These are phyloP conservation scores for Sungouiella blattae DNA, from an alignment of 805 yeast genomes.

Conservation along the genomic window DNA sequence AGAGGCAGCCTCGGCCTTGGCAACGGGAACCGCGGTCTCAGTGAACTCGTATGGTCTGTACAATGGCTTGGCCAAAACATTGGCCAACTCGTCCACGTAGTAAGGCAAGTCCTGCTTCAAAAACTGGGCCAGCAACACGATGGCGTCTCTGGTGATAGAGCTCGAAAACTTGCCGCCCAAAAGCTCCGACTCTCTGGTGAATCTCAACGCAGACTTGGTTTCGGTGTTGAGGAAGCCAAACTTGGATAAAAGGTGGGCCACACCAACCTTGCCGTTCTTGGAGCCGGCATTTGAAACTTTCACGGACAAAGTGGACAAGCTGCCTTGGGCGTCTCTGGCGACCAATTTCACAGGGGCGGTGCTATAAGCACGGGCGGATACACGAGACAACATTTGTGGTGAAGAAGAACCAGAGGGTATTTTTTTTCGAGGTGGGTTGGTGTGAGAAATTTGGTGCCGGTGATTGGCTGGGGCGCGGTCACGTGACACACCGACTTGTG, in stretches of 20 bases:
- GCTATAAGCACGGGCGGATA: constrained; percentile 40
- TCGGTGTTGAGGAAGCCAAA: constrained; percentile 81
- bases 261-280: constrained; percentile 69
- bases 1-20: constrained; percentile 56
- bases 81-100: constrained; percentile 81
- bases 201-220: constrained; percentile 82
- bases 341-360: constrained; percentile 45
- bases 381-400: constrained; percentile 38
- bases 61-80: constrained; percentile 63
- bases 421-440: constrained; percentile 3
- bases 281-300: constrained; percentile 83
- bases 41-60: constrained; percentile 80
- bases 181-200: constrained; percentile 91
- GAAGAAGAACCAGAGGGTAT: constrained; percentile 4
- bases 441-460: constrained; percentile 16
- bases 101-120: constrained; percentile 86
- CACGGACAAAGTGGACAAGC: constrained; percentile 73
- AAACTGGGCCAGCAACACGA: constrained; percentile 77
- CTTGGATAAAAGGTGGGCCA: constrained; percentile 80
- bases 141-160: constrained; percentile 75
- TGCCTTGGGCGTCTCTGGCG: constrained; percentile 58
- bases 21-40: constrained; percentile 81
- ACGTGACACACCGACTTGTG: too few species aligned
- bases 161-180: constrained; percentile 80
- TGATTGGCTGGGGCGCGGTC: constrained; percentile 19